Percentiles rank a stretch among this genome's conserved stretches.
Evolutionary conservation across 768 basidiomycete species (phyloP).

Genomic region (Holtermannia corniformis): DNA sequence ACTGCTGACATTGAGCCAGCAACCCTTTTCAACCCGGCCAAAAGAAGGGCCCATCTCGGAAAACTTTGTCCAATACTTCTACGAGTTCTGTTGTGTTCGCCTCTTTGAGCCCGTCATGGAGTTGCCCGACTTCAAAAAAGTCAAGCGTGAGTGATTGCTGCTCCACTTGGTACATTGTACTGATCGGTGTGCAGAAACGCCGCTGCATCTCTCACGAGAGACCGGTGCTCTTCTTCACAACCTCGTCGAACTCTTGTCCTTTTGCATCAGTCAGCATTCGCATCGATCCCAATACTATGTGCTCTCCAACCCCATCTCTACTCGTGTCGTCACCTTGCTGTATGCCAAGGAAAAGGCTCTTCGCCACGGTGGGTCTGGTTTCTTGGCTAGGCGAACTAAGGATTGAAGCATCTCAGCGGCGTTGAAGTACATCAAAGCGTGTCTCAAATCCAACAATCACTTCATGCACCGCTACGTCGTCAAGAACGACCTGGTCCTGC

Average conservation of each 20-base stretch:
- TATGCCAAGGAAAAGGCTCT: constrained; percentile 82
- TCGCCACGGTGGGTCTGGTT: constrained; percentile 76
- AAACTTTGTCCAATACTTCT: constrained; percentile 86
- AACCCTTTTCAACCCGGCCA: constrained; percentile 21
- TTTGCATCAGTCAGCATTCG: constrained; percentile 76
- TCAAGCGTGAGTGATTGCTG: constrained; percentile 46
- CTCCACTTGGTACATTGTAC: constrained; percentile 2
- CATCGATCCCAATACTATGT: constrained; percentile 88
- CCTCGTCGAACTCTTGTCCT: constrained; percentile 82
- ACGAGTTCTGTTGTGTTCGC: constrained; percentile 63
- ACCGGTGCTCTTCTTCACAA: constrained; percentile 75
- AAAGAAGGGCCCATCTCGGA: constrained; percentile 75
- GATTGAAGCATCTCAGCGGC: constrained; percentile 51
- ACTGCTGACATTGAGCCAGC: neutral
- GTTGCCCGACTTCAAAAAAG: constrained; percentile 58
- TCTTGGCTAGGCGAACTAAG: constrained; percentile 1
- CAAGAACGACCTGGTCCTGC: constrained; percentile 73
- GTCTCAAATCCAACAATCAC: constrained; percentile 60
- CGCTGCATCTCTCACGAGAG: constrained; percentile 48
- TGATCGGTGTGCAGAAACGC: constrained; percentile 5
- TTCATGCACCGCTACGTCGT: constrained; percentile 63
- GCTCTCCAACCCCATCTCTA: constrained; percentile 66
- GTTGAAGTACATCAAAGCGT: constrained; percentile 80
- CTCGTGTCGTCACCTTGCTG: constrained; percentile 65
- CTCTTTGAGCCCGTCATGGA: constrained; percentile 71